phyloP scores from a whole-genome alignment of 2,329 filamentous ascomycete species.

The Byssochlamys sp. region DNA sequence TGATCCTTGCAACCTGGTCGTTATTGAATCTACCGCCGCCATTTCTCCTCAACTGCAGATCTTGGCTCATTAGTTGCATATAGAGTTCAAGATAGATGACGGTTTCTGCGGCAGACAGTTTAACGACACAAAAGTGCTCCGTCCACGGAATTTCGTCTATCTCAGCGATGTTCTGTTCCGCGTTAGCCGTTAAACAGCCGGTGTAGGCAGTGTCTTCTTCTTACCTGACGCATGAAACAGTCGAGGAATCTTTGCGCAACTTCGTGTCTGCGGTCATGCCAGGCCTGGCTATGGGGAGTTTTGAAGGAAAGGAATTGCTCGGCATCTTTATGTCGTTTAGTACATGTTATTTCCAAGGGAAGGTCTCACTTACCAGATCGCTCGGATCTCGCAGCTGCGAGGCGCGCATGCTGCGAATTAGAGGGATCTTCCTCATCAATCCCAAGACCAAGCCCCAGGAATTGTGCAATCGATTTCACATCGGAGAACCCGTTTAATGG shows the following conservation, averaged over 20 bases:
- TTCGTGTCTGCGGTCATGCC: slow-evolving; percentile 43
- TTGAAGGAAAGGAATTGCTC: slow-evolving; percentile 49
- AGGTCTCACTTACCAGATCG: slow-evolving; percentile 30
- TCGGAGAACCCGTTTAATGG: slow-evolving; percentile 49
- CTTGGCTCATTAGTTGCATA: slow-evolving; percentile 43
- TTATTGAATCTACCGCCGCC: slow-evolving; percentile 15
- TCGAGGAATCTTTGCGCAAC: slow-evolving; percentile 49
- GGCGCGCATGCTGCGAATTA: slow-evolving; percentile 20
- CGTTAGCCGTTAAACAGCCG: slow-evolving; percentile 2
- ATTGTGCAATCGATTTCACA: slow-evolving; percentile 48
- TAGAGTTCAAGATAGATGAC: slow-evolving; percentile 48
- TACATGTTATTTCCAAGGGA: slow-evolving; percentile 1
- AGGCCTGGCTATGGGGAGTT: slow-evolving; percentile 40
- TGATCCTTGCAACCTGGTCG: slow-evolving; percentile 31
- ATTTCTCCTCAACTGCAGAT: slow-evolving; percentile 33
- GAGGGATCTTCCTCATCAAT: slow-evolving; percentile 42
- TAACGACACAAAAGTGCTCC: slow-evolving; percentile 37
- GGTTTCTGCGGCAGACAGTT: slow-evolving; percentile 40
- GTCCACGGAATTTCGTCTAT: slow-evolving; percentile 37
- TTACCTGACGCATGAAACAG: slow-evolving; percentile 40
- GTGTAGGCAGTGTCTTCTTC: not conserved
- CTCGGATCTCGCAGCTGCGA: slow-evolving; percentile 26
- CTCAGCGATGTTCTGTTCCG: slow-evolving; percentile 30
- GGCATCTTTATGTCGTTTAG: slow-evolving; percentile 27
- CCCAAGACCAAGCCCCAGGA: slow-evolving; percentile 48